Evolutionary conservation across 305 asterid species (phyloP).

Genomic region (Fraxinus sp.): DNA sequence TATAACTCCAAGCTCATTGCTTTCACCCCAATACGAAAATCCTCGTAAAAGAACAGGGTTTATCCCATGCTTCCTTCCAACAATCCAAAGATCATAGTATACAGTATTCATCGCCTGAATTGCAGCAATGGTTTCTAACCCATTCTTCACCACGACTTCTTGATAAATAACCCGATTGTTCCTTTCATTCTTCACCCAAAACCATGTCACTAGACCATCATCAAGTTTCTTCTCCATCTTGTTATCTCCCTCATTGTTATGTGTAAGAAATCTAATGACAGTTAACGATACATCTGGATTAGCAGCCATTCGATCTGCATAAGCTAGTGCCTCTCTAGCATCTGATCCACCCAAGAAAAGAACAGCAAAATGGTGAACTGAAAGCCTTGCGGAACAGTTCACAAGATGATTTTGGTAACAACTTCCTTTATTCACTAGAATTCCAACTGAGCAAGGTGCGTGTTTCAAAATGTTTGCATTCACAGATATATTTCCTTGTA

Average conservation of each 20-base stretch:
- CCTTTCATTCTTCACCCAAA: slow-evolving; percentile 82
- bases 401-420: slow-evolving; percentile 22
- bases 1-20: slow-evolving; percentile 67
- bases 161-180: slow-evolving; percentile 47
- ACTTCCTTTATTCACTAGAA: slow-evolving; percentile 42
- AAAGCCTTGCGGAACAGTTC: slow-evolving; percentile 12
- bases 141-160: slow-evolving; percentile 69
- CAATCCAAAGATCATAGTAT: slow-evolving; percentile 58
- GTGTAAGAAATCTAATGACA: slow-evolving; percentile 57
- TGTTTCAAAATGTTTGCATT: slow-evolving; percentile 47
- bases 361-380: slow-evolving; percentile 40
- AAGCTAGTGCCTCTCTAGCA: slow-evolving; percentile 73
- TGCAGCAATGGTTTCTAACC: slow-evolving; percentile 68
- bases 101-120: slow-evolving; percentile 50
- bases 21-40: slow-evolving; percentile 50
- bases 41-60: slow-evolving; percentile 66
- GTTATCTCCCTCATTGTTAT: slow-evolving; percentile 40
- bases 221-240: slow-evolving; percentile 72
- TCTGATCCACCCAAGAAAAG: slow-evolving; percentile 86
- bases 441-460: slow-evolving; percentile 82
- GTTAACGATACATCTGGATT: slow-evolving; percentile 49
- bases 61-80: slow-evolving; percentile 66
- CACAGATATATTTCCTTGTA: slow-evolving; percentile 29
- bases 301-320: slow-evolving; percentile 57
- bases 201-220: slow-evolving; percentile 73